These are phyloP conservation scores for Xanthoconium separans DNA, from an alignment of 1,284 basidiomycete genomes.

Conservation along the genomic window DNA sequence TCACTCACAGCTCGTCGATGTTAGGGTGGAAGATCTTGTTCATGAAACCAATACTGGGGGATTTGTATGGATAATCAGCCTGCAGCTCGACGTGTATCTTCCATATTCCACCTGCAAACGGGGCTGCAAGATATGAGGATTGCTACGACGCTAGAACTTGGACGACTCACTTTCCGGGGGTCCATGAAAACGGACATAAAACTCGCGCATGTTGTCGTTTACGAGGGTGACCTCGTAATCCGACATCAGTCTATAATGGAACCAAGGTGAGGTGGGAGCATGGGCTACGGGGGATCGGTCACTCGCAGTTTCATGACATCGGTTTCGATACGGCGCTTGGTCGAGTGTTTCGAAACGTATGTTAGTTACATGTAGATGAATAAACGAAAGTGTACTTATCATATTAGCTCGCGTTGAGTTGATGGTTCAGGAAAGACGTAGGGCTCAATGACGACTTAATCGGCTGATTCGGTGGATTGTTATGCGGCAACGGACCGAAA, in stretches of 20 bases:
- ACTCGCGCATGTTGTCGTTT: slow-evolving; percentile 99
- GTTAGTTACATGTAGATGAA: slow-evolving; percentile 17
- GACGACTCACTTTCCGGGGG: slow-evolving; percentile 84
- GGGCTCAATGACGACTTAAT: slow-evolving; percentile 17
- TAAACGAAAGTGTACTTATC: slow-evolving; percentile 36
- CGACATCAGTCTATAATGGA: slow-evolving; percentile 80
- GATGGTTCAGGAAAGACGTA: slow-evolving; percentile 11
- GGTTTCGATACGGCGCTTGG: slow-evolving; percentile 95
- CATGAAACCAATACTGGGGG: slow-evolving; percentile 99
- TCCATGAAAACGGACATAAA: slow-evolving; percentile 95
- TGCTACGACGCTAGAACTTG: slow-evolving; percentile 4
- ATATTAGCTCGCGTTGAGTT: slow-evolving; percentile 27
- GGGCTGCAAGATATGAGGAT: slow-evolving; percentile 55
- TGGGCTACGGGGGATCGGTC: background rate
- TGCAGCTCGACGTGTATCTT: slow-evolving; percentile 99
- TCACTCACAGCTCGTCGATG: slow-evolving; percentile 88
- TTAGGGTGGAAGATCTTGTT: slow-evolving; percentile 99
- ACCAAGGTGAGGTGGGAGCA: slow-evolving; percentile 11
- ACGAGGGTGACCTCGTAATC: slow-evolving; percentile 97
- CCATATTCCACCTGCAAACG: slow-evolving; percentile 95
- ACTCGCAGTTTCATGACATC: slow-evolving; percentile 99
- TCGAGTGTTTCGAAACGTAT: slow-evolving; percentile 33
- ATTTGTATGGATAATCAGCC: slow-evolving; percentile 98
- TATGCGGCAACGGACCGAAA: slow-evolving; percentile 13
- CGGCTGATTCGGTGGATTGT: slow-evolving; percentile 7